Percentiles rank a stretch among this genome's conserved stretches.
Conservation (phyloP, 2,329 filamentous ascomycete genomes). For the Cladosporium phlei region DNA sequence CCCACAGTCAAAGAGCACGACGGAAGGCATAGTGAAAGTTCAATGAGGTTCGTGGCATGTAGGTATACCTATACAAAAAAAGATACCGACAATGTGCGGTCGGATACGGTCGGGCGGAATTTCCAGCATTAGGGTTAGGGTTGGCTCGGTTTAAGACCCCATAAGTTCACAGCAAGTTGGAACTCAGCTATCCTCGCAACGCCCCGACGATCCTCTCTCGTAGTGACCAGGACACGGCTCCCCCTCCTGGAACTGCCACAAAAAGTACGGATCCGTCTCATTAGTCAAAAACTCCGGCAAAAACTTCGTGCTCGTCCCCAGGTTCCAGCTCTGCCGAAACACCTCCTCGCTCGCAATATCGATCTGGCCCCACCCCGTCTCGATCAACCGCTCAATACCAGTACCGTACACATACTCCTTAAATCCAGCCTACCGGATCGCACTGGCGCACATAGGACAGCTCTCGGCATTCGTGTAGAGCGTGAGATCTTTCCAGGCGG, state of each 20-base stretch:
- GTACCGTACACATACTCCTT: conserved; percentile 53
- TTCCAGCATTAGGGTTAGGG: no score
- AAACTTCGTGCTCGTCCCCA: conserved; percentile 36
- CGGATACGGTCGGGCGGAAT: no score
- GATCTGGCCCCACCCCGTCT: conserved; percentile 50
- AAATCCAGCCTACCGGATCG: conserved; percentile 53
- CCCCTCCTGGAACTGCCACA: conserved; percentile 48
- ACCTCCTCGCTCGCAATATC: conserved; percentile 43
- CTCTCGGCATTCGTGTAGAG: conserved; percentile 56
- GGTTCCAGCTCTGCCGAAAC: conserved; percentile 41
- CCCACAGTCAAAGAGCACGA: no score
- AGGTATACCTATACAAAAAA: no score
- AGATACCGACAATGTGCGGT: no score
- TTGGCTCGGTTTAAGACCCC: no score
- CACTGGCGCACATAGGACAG: conserved; percentile 56
- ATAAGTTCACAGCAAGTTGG: no score
- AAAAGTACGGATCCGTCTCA: conserved; percentile 52
- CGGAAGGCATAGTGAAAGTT: no score
- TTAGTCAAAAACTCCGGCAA: conserved; percentile 45
- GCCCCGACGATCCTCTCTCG: conserved; percentile 12
- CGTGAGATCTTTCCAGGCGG: conserved; percentile 45
- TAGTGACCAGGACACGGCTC: conserved; percentile 35
- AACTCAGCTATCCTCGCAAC: neutral
- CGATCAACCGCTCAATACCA: conserved; percentile 43
- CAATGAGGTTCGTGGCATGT: no score